A percentile compares a stretch with the other conserved stretches of the same genome.
These are phyloP conservation scores for Daldinia vernicosa DNA, from an alignment of 495 filamentous ascomycete species.

Conservation along the genomic window DNA sequence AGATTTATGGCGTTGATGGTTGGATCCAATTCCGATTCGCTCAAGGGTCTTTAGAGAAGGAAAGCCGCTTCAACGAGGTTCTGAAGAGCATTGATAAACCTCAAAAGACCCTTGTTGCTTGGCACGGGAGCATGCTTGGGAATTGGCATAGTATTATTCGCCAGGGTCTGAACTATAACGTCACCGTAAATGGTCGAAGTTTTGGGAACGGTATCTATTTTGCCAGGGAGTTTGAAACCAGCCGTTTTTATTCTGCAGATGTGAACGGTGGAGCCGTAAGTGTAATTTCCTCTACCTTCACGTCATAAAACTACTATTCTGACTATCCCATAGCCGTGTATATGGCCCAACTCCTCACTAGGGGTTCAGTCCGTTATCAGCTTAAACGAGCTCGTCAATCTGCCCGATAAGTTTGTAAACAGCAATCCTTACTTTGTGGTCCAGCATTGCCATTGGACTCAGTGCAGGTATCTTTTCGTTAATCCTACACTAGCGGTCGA, in stretches of 20 bases:
- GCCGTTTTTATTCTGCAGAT: conserved; percentile 63
- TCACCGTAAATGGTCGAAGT: conserved; percentile 69
- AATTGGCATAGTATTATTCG: conserved; percentile 96
- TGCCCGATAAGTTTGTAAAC: conserved; percentile 66
- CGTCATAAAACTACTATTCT: background rate
- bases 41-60: conserved; percentile 91
- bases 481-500: conserved; percentile 15
- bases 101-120: conserved; percentile 39
- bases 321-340: conserved; percentile 6
- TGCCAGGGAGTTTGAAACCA: conserved; percentile 64
- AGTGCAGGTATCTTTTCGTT: conserved; percentile 88
- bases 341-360: conserved; percentile 76
- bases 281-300: background rate
- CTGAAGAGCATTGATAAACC: conserved; percentile 58
- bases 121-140: conserved; percentile 69
- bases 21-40: conserved; percentile 88
- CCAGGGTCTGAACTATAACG: conserved; percentile 77
- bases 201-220: conserved; percentile 88
- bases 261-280: background rate
- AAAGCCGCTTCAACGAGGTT: conserved; percentile 76
- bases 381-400: conserved; percentile 89
- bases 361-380: conserved; percentile 69
- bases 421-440: conserved; percentile 74
- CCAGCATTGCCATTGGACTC: conserved; percentile 83
- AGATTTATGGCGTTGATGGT: conserved; percentile 69